These are phyloP conservation scores for Coemansia guatemalensis DNA, from an alignment of 192 early-diverging fungal species.

Conservation along the genomic window DNA sequence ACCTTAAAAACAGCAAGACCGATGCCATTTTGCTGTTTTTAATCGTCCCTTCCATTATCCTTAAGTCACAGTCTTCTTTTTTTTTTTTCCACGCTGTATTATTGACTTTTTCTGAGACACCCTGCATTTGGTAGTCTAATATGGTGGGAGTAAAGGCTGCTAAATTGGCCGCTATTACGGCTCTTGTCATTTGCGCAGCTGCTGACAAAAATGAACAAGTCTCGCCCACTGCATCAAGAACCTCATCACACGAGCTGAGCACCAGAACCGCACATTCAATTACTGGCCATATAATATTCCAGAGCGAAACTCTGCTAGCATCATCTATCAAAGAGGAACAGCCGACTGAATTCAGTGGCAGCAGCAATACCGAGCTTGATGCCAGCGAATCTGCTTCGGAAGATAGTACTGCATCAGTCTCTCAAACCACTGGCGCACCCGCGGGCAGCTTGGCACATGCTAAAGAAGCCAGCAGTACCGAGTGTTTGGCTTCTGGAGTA, in stretches of 20 bases:
- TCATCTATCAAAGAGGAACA: not conserved
- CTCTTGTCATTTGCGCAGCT: not conserved
- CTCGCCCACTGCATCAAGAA: not conserved
- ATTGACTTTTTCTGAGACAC: too few species aligned
- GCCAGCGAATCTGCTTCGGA: not conserved
- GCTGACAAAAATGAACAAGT: not conserved
- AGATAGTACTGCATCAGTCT: not conserved
- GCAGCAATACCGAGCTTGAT: not conserved
- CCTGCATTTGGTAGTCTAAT: too few species aligned
- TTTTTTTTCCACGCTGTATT: not conserved
- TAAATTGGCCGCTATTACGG: not conserved
- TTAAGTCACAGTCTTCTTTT: not conserved
- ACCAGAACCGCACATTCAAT: slow-evolving; percentile 11
- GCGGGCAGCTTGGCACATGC: not conserved
- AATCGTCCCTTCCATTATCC: too few species aligned
- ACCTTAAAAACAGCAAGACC: not conserved
- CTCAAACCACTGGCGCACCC: not conserved
- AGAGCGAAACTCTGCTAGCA: slow-evolving; percentile 10
- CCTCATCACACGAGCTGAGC: not conserved
- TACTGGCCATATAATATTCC: slow-evolving; percentile 37
- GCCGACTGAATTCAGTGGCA: not conserved
- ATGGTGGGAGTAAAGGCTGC: not conserved
- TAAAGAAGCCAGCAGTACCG: not conserved
- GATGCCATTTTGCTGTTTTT: too few species aligned
- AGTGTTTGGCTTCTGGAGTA: slow-evolving; percentile 35